Base-by-base conservation (phyloP, 2,329 filamentous ascomycete genomes). In the Neopestalotiopsis clavispora region DNA sequence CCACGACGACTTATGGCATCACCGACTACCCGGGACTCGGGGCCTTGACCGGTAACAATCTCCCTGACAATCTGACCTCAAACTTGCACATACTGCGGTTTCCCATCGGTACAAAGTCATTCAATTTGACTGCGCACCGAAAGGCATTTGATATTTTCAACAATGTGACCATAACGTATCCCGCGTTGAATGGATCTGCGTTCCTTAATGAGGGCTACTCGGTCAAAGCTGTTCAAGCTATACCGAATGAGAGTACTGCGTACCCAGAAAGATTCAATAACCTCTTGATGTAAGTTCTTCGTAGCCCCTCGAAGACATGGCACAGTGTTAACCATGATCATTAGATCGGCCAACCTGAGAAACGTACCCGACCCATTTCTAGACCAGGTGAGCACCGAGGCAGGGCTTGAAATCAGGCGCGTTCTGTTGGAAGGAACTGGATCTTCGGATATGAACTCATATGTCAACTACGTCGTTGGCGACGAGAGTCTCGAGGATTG, bases 391-490 rank as follows among this genome's bases (percentile, higher is more conserved):
- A 34, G 34, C 40, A 65, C 32, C 10, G 10, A 65, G 12, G 45
- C 45, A 13, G 45, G 60, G 4, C 20, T 45, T 13, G 34, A 38
- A n/a, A 62, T 67, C 14, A 64, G 65, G 38, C 28, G 23, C 12
- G 42, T 34, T 12, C 59, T 64, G 12, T 38, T 68, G 32, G 67
- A 68, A 52, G 65, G 68, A 9, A 67, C 34, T 38, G 60, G 42
- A 14, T 58, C 23, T 40, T 61, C 66, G 12, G 49, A 67, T 4
- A 52, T 67, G 4, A 28, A 67, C 12, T 49, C 66, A 2, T 69
- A 69, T 14, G 66, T 69, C 4, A 68, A 68, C 23, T 69, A 69
- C n/a, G 66, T 32, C 12, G n/a, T 23, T 32, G 68, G 66, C 1
- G 9, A 56, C 6, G 66, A 70, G 45, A 40, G 60, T 7, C 14